These are phyloP conservation scores for Plasmopara muralis DNA, from an alignment of 352 stramenopile genomes.

Conservation along the genomic window DNA sequence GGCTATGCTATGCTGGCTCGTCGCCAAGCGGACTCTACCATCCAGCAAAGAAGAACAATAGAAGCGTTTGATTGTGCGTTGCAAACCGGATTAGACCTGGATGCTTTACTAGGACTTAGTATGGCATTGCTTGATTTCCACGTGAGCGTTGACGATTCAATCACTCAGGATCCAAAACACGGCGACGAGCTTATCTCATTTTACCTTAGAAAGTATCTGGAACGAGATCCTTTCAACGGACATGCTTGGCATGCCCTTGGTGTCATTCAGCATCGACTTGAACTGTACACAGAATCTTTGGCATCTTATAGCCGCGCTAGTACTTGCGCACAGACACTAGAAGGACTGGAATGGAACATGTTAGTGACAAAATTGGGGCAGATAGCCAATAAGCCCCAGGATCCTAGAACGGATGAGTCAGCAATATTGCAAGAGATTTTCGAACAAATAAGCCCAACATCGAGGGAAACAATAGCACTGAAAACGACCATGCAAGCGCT, in stretches of 20 bases:
- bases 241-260: slow-evolving; percentile 58
- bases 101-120: slow-evolving; percentile 62
- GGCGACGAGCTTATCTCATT: slow-evolving; percentile 49
- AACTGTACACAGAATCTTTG: slow-evolving; percentile 33
- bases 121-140: slow-evolving; percentile 27
- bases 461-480: slow-evolving; percentile 7
- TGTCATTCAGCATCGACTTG: slow-evolving; percentile 52
- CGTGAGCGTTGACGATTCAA: slow-evolving; percentile 15
- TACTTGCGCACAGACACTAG: slow-evolving; percentile 7
- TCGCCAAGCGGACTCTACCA: slow-evolving; percentile 25
- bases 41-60: slow-evolving; percentile 43
- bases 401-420: slow-evolving; percentile 8
- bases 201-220: slow-evolving; percentile 72
- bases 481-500: slow-evolving; percentile 27
- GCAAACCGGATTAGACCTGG: slow-evolving; percentile 61
- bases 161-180: slow-evolving; percentile 13
- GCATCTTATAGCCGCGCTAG: slow-evolving; percentile 31
- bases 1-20: slow-evolving; percentile 75
- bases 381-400: slow-evolving; percentile 1
- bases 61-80: slow-evolving; percentile 77
- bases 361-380: slow-evolving; percentile 27
- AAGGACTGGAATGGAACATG: slow-evolving; percentile 35
- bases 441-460: slow-evolving; percentile 9
- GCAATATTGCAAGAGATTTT: slow-evolving; percentile 20
- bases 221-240: slow-evolving; percentile 59